Base-by-base conservation (phyloP, 805 yeast genomes). In the Teunomyces atbi region DNA sequence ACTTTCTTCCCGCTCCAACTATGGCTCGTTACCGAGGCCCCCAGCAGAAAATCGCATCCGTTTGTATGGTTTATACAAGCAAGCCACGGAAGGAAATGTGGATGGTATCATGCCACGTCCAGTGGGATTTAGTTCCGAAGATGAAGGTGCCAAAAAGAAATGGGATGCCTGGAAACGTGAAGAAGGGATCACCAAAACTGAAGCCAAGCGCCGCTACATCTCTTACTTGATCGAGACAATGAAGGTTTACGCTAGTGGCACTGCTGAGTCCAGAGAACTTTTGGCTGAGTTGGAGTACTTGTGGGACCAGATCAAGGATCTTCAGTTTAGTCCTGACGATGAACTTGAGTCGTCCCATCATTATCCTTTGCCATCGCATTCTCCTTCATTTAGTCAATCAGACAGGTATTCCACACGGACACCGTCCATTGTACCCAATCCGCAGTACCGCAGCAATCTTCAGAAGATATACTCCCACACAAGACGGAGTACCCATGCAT, bases 151-250 rank as follows among this genome's bases (percentile, higher is more conserved):
- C 7, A 78, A 79, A 58, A 76, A 81, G 54, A 88, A 89, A 61
- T 86, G 90, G 85, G 91, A 86, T 55, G 89, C 96, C 0, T 89
- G 96, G 96, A 81, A 84, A 52, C 62, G 76, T 19, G 87, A 86
- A 56, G 80, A 82, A 51, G 95, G 96, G 0, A 58, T 86, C 21
- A 58, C 81, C 15, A 77, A 74, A 48, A 79, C 84, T 0, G 89
- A 86, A 55, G 96, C 96, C 2, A 88, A 89, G 61, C 70, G 85
- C 37, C 66, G 74, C 41, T 89, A 89, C 61, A 83, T 88, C 21
- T 73, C 82, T 32, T 80, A 73, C 50, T 73, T 89, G 33, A 79
- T 89, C 21, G 84, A 83, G 42, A 84, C 94, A 5, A 84, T 89
- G 90, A 71, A 73, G 47, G 67, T 76, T 2, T 84, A 84, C 55